Evolutionary conservation across 495 filamentous ascomycete species (phyloP).

Genomic region (Tetracladium marchalianum): DNA sequence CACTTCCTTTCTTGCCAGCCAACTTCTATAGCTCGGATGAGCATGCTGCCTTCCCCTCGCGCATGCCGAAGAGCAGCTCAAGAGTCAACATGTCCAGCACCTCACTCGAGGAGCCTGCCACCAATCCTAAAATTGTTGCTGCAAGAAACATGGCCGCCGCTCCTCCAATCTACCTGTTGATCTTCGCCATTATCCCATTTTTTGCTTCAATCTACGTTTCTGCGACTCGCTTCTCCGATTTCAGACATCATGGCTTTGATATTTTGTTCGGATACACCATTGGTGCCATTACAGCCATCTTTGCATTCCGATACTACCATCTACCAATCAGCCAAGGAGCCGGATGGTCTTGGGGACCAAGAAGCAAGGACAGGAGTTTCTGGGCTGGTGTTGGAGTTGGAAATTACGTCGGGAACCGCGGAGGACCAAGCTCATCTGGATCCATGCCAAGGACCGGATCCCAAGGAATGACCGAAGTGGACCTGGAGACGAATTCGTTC

Average conservation of each 20-base stretch:
- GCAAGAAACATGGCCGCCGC: constrained; percentile 56
- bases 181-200: constrained; percentile 55
- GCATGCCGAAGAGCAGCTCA: constrained; percentile 16
- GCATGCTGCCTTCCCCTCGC: constrained; percentile 35
- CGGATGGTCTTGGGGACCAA: constrained; percentile 46
- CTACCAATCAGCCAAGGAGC: constrained; percentile 53
- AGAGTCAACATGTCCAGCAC: constrained; percentile 3
- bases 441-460: neutral
- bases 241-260: constrained; percentile 82
- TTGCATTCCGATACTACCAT: constrained; percentile 48
- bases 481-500: neutral
- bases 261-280: constrained; percentile 70
- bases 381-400: constrained; percentile 52
- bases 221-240: constrained; percentile 64
- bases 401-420: constrained; percentile 26
- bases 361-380: constrained; percentile 42
- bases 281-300: constrained; percentile 38
- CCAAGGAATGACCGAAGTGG: neutral
- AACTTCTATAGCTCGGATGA: constrained; percentile 20
- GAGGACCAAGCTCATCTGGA: neutral
- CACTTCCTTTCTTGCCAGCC: constrained; percentile 41
- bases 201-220: constrained; percentile 45
- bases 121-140: constrained; percentile 21
- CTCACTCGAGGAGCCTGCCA: constrained; percentile 3
- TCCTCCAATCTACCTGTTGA: constrained; percentile 56